Conservation (phyloP, 2,329 filamentous ascomycete genomes). For the Chaetothyriales sp. region DNA sequence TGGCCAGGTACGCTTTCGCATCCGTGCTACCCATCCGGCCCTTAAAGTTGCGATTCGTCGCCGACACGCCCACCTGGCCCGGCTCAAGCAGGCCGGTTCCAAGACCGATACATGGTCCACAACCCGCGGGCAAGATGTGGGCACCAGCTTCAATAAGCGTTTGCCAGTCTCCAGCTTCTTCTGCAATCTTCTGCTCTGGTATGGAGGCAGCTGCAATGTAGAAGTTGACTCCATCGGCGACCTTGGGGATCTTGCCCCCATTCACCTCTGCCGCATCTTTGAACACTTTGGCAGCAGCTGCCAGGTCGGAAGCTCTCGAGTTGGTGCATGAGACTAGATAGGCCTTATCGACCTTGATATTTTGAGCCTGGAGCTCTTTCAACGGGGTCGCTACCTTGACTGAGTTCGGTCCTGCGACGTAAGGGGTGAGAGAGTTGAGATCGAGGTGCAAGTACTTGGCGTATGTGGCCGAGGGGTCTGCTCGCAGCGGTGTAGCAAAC, state of each 20-base stretch:
- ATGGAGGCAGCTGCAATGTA: constrained; percentile 81
- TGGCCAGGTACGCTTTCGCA: constrained; percentile 72
- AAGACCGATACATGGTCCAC: constrained; percentile 75
- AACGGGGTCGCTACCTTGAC: constrained; percentile 77
- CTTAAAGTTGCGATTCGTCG: constrained; percentile 80
- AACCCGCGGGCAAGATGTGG: constrained; percentile 53
- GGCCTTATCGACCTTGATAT: constrained; percentile 67
- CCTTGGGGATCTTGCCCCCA: constrained; percentile 48
- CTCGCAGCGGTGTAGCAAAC: constrained; percentile 47
- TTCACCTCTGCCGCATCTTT: constrained; percentile 51
- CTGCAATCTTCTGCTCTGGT: constrained; percentile 59
- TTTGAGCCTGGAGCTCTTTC: constrained; percentile 51
- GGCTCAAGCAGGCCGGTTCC: constrained; percentile 64
- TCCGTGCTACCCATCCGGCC: constrained; percentile 72
- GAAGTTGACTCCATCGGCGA: constrained; percentile 62
- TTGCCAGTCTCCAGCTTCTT: constrained; percentile 77
- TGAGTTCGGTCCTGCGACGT: constrained; percentile 75
- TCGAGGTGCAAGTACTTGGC: constrained; percentile 72
- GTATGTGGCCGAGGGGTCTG: constrained; percentile 65
- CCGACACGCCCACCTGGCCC: constrained; percentile 74
- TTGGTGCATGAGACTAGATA: constrained; percentile 91
- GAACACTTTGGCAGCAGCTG: constrained; percentile 72
- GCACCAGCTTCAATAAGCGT: constrained; percentile 67
- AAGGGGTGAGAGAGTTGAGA: constrained; percentile 68
- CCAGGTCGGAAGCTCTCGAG: constrained; percentile 63